Evolutionary conservation across 2,329 filamentous ascomycete genomes (phyloP).

Genomic region (Alternaria triticimaculans): DNA sequence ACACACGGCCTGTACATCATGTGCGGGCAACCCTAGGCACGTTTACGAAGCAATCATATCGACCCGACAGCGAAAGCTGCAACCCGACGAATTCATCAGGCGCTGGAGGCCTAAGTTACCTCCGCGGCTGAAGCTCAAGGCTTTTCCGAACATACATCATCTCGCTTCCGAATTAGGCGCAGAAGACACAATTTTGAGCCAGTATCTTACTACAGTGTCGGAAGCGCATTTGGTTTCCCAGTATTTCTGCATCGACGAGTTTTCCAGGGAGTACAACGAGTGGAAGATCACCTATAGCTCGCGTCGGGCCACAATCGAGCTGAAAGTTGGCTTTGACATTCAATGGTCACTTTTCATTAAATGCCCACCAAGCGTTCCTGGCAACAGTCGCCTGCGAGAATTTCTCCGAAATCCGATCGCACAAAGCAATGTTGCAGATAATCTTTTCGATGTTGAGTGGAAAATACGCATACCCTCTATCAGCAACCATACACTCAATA

Average conservation of each 20-base stretch:
- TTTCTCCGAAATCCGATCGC: slow-evolving; percentile 44
- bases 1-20: slow-evolving; percentile 62
- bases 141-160: slow-evolving; percentile 21
- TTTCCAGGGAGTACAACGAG: slow-evolving; percentile 33
- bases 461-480: slow-evolving; percentile 26
- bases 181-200: not conserved
- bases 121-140: slow-evolving; percentile 21
- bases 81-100: slow-evolving; percentile 54
- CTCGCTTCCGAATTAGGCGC: not conserved
- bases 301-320: slow-evolving; percentile 47
- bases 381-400: slow-evolving; percentile 51
- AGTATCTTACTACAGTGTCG: slow-evolving; percentile 13
- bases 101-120: slow-evolving; percentile 45
- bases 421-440: too few relatives aligned
- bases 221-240: slow-evolving; percentile 13
- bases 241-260: slow-evolving; percentile 23
- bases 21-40: slow-evolving; percentile 62
- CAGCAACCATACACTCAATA: slow-evolving; percentile 11
- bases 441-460: slow-evolving; percentile 33
- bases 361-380: slow-evolving; percentile 46
- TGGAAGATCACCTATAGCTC: slow-evolving; percentile 56
- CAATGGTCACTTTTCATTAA: slow-evolving; percentile 58
- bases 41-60: slow-evolving; percentile 40
- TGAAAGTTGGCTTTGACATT: slow-evolving; percentile 47
- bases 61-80: slow-evolving; percentile 27